Evolutionary conservation across 1,284 basidiomycete genomes (phyloP).

Genomic region (Ceratobasidium sp.): DNA sequence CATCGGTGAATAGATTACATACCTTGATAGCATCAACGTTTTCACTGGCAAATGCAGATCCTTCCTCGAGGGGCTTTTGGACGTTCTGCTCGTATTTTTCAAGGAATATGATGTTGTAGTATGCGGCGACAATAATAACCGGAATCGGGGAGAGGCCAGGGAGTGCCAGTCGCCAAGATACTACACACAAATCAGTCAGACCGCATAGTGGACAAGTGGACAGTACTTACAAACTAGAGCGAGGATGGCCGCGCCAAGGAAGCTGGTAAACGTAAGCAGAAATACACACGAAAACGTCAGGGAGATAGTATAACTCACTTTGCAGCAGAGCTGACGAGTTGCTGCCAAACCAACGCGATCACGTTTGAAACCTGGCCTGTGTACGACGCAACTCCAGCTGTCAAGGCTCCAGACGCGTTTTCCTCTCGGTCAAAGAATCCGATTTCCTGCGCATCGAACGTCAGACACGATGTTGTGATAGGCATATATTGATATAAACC

Average conservation of each 20-base stretch:
- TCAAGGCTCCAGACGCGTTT: conserved; percentile 58
- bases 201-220: conserved; percentile 32
- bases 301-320: conserved; percentile 49
- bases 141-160: conserved; percentile 42
- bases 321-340: conserved; percentile 54
- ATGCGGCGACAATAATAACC: conserved; percentile 26
- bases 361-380: conserved; percentile 57
- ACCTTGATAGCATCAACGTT: conserved; percentile 57
- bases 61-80: conserved; percentile 50
- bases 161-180: conserved; percentile 45
- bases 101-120: conserved; percentile 56
- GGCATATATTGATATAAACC: background rate
- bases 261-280: conserved; percentile 47
- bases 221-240: conserved; percentile 57
- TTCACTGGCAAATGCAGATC: conserved; percentile 58
- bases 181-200: conserved; percentile 4
- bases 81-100: conserved; percentile 54
- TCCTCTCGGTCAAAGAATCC: conserved; percentile 55
- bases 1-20: conserved; percentile 11
- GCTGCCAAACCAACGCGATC: conserved; percentile 57
- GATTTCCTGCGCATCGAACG: conserved; percentile 51
- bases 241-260: conserved; percentile 58
- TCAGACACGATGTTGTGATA: conserved; percentile 1
- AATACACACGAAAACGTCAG: background rate
- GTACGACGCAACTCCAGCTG: conserved; percentile 56